Conservation (phyloP, 768 basidiomycete species). For the Tulasnella sp. region DNA sequence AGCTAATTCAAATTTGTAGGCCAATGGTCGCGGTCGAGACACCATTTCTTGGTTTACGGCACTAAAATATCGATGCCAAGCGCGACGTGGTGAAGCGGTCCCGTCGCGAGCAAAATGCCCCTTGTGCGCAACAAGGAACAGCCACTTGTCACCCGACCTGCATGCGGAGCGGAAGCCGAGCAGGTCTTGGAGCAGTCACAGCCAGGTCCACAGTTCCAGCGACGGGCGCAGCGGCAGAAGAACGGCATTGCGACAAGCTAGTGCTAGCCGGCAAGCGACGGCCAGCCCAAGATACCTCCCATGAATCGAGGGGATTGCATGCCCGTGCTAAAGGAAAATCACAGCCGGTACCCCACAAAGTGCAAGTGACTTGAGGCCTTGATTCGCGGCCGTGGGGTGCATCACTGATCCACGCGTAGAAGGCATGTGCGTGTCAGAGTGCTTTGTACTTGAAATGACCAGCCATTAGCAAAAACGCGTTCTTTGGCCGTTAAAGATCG, state of each 20-base stretch:
- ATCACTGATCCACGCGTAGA: background rate
- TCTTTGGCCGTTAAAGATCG: too few species aligned
- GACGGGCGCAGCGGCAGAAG: background rate
- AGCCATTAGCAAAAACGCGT: too few species aligned
- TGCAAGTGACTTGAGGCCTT: conserved; percentile 1
- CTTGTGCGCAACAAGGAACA: background rate
- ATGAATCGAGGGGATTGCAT: background rate
- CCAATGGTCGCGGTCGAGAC: background rate
- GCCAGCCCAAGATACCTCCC: background rate
- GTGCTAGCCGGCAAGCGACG: background rate
- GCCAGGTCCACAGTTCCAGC: background rate
- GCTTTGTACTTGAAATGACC: background rate
- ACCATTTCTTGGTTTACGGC: background rate
- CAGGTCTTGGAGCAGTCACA: background rate
- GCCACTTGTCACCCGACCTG: background rate
- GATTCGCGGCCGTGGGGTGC: background rate
- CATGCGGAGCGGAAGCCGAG: background rate
- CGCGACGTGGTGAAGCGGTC: background rate
- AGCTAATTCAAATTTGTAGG: background rate
- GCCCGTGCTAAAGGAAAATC: background rate
- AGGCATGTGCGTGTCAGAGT: background rate
- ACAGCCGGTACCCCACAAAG: background rate
- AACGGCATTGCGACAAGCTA: background rate
- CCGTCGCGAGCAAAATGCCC: background rate
- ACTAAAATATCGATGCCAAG: conserved; percentile 3